phyloP scores from a whole-genome alignment of 1,284 basidiomycete genomes.

The Ustilago sp. region DNA sequence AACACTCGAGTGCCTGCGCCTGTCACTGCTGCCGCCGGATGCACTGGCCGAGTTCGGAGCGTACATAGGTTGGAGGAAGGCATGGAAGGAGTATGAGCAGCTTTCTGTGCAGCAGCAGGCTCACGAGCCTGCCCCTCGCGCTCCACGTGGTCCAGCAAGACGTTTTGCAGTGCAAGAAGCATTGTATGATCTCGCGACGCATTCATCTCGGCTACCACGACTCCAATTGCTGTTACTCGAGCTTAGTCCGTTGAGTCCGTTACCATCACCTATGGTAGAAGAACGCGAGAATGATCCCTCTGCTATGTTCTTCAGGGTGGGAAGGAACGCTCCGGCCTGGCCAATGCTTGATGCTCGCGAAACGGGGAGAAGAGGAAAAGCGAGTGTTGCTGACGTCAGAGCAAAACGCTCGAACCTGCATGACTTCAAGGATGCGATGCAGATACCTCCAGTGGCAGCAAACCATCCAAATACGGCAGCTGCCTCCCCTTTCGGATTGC shows the following conservation, averaged over 20 bases:
- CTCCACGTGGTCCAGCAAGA: slow-evolving; percentile 39
- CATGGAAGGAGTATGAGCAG: slow-evolving; percentile 37
- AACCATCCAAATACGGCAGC: background rate
- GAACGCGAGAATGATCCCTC: slow-evolving; percentile 10
- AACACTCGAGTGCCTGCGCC: slow-evolving; percentile 30
- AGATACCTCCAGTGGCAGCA: slow-evolving; percentile 9
- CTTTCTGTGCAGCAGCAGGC: slow-evolving; percentile 27
- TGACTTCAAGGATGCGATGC: slow-evolving; percentile 4
- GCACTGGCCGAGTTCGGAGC: slow-evolving; percentile 36
- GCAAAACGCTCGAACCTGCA: slow-evolving; percentile 17
- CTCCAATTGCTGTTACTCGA: slow-evolving; percentile 35
- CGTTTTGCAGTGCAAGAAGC: slow-evolving; percentile 46
- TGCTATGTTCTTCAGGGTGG: background rate
- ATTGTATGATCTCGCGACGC: slow-evolving; percentile 28
- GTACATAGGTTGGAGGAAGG: slow-evolving; percentile 37
- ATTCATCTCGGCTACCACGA: slow-evolving; percentile 27
- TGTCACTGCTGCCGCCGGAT: slow-evolving; percentile 44
- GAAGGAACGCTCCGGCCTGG: background rate
- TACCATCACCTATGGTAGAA: slow-evolving; percentile 24
- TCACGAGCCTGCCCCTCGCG: slow-evolving; percentile 27
- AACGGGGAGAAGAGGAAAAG: background rate
- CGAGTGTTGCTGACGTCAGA: slow-evolving; percentile 11
- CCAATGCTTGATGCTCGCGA: background rate
- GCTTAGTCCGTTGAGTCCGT: slow-evolving; percentile 27
- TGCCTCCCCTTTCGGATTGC: background rate